A percentile compares a stretch with the other conserved stretches of the same genome.
Conservation (phyloP, 805 yeast genomes). For the Candida endomychidarum region DNA sequence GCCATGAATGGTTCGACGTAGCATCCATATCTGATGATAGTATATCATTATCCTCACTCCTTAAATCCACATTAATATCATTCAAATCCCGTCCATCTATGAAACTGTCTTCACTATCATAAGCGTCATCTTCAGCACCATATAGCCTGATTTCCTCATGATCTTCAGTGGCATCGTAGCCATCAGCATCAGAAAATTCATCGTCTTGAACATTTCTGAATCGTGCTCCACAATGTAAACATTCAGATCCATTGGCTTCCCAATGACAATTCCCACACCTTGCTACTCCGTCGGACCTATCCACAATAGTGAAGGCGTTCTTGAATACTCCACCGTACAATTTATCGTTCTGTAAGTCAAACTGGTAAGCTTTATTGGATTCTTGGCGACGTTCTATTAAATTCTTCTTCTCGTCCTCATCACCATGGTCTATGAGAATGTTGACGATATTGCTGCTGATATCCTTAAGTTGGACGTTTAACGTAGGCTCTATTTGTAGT, state of each 20-base stretch:
- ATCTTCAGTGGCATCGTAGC: constrained; percentile 29
- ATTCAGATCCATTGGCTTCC: constrained; percentile 69
- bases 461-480: constrained; percentile 54
- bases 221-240: constrained; percentile 65
- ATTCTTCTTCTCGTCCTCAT: constrained; percentile 22
- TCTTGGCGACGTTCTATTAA: constrained; percentile 21
- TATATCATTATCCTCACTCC: constrained; percentile 11
- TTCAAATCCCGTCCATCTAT: constrained; percentile 25
- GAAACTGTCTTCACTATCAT: constrained; percentile 35
- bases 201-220: constrained; percentile 38
- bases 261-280: constrained; percentile 77
- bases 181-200: constrained; percentile 38
- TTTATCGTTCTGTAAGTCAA: constrained; percentile 35
- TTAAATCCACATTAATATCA: constrained; percentile 23
- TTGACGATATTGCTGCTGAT: constrained; percentile 38
- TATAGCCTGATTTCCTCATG: constrained; percentile 24
- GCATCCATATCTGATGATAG: constrained; percentile 11
- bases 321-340: constrained; percentile 53
- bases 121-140: constrained; percentile 19
- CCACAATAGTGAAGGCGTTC: constrained; percentile 54
- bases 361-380: constrained; percentile 30
- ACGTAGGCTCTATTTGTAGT: constrained; percentile 48
- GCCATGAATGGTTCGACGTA: constrained; percentile 11
- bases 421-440: constrained; percentile 35
- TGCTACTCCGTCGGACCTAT: constrained; percentile 68